A percentile compares a stretch with the other conserved stretches of the same genome.
These are phyloP conservation scores for Paecilomyces niveus DNA, from an alignment of 2,329 filamentous ascomycete genomes.

Conservation along the genomic window DNA sequence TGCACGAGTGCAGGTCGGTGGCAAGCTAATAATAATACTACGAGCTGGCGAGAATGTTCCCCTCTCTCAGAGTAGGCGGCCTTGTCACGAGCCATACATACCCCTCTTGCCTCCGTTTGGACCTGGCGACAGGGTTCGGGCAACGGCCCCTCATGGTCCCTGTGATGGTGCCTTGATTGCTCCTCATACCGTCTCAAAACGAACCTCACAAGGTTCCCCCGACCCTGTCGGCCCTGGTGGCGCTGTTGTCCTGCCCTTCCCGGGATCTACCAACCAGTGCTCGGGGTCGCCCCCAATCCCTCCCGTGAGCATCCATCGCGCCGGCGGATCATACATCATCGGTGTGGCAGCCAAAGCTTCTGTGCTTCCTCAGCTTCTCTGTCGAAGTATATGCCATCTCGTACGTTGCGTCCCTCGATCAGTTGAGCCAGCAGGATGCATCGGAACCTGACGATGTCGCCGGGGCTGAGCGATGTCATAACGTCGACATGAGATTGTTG, in stretches of 20 bases:
- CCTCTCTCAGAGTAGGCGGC: too few species aligned
- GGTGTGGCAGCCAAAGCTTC: background rate
- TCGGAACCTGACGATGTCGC: background rate
- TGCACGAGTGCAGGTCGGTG: too few species aligned
- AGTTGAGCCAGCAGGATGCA: background rate
- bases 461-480: background rate
- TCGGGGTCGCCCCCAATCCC: background rate
- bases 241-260: background rate
- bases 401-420: background rate
- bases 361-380: background rate
- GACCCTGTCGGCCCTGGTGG: too few species aligned
- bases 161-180: background rate
- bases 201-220: background rate
- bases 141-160: conserved; percentile 14
- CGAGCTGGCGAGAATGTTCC: too few species aligned
- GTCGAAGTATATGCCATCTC: background rate
- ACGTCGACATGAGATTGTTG: too few species aligned
- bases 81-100: too few species aligned
- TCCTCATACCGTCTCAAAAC: background rate
- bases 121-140: too few species aligned
- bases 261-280: background rate
- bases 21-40: too few species aligned
- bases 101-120: too few species aligned
- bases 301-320: background rate
- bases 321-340: background rate